These are phyloP conservation scores for Penicillium expansum DNA, from an alignment of 2,329 filamentous ascomycete genomes.

Conservation along the genomic window DNA sequence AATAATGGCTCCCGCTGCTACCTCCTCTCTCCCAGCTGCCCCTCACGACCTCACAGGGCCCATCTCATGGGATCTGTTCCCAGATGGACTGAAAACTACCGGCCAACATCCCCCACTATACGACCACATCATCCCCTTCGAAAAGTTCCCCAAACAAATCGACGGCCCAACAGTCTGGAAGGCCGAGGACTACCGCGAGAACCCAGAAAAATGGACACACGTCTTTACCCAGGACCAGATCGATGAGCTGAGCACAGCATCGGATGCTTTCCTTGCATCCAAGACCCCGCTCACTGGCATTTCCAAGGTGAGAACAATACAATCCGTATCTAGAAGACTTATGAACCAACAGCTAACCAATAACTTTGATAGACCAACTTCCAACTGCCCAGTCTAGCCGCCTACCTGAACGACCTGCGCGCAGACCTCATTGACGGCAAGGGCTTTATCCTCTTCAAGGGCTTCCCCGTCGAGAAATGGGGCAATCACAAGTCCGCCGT, in stretches of 20 bases:
- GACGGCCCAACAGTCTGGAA: constrained; percentile 71
- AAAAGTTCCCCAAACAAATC: constrained; percentile 68
- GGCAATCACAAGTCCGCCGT: constrained; percentile 74
- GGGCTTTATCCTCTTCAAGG: constrained; percentile 86
- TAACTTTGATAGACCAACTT: constrained; percentile 52
- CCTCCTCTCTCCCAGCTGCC: constrained; percentile 35
- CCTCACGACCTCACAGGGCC: constrained; percentile 39
- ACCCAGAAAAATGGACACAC: constrained; percentile 71
- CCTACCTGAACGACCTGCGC: constrained; percentile 56
- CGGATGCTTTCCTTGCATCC: constrained; percentile 66
- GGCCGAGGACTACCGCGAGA: constrained; percentile 60
- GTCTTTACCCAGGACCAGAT: constrained; percentile 65
- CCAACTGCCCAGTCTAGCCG: constrained; percentile 56
- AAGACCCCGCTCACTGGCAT: constrained; percentile 70
- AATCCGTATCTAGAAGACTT: background rate
- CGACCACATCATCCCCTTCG: constrained; percentile 63
- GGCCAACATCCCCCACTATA: constrained; percentile 72
- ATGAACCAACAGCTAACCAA: background rate
- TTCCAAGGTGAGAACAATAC: constrained; percentile 46
- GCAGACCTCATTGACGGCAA: constrained; percentile 75
- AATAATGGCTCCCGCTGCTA: constrained; percentile 42
- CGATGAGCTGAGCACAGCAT: constrained; percentile 62
- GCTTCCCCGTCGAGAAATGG: constrained; percentile 75
- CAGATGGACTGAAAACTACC: constrained; percentile 64
- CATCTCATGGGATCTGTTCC: constrained; percentile 53